Evolutionary conservation across 2,329 filamentous ascomycete genomes (phyloP).

Genomic region (Fusarium sp.): DNA sequence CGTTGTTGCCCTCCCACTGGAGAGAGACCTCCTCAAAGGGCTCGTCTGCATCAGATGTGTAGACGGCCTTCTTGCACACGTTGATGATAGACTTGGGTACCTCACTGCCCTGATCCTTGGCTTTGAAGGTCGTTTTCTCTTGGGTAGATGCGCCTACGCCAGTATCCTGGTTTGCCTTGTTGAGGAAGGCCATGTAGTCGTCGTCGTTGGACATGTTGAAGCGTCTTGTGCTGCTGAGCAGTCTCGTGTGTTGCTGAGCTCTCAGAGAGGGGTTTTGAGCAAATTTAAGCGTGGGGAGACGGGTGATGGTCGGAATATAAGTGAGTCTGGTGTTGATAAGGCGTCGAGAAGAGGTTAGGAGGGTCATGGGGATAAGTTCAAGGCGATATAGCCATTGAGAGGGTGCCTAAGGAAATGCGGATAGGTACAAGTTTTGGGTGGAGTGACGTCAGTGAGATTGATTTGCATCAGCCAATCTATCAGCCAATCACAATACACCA

Average conservation of each 20-base stretch:
- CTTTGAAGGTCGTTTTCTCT: slow-evolving; percentile 56
- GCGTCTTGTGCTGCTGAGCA: slow-evolving; percentile 34
- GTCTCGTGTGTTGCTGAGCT: slow-evolving; percentile 15
- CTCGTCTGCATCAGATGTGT: slow-evolving; percentile 85
- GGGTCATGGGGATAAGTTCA: slow-evolving; percentile 35
- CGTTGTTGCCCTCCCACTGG: slow-evolving; percentile 62
- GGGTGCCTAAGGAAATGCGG: slow-evolving; percentile 19
- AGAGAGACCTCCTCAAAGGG: slow-evolving; percentile 81
- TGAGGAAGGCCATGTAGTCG: slow-evolving; percentile 83
- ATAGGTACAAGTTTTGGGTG: slow-evolving; percentile 31
- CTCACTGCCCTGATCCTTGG: slow-evolving; percentile 61
- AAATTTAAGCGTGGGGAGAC: background rate
- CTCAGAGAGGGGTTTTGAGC: background rate
- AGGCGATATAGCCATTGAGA: slow-evolving; percentile 6
- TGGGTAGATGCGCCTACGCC: slow-evolving; percentile 35
- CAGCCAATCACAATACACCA: slow-evolving; percentile 12
- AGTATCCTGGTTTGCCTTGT: slow-evolving; percentile 85
- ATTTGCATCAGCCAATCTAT: slow-evolving; percentile 4
- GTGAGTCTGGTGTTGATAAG: slow-evolving; percentile 1
- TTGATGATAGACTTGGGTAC: slow-evolving; percentile 68
- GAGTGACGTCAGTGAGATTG: slow-evolving; percentile 46
- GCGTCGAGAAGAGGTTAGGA: slow-evolving; percentile 16
- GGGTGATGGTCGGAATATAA: background rate
- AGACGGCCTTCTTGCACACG: slow-evolving; percentile 66
- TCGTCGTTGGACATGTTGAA: slow-evolving; percentile 76